Base-by-base conservation (phyloP, 495 filamentous ascomycete species). In the Aspergillus funiculosus region DNA sequence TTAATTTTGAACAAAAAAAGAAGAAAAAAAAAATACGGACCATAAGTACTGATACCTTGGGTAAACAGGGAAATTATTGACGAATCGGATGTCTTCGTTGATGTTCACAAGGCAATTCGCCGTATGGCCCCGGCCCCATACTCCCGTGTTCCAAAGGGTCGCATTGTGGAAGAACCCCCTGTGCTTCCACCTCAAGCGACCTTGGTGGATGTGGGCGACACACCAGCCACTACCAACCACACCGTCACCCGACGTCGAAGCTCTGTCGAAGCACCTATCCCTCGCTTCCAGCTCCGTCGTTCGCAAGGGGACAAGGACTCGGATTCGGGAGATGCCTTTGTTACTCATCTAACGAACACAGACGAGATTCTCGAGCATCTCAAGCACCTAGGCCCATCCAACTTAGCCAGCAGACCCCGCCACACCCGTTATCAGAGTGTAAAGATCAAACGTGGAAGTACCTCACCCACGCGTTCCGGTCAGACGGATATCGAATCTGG, bases 51-150 rank as follows among this genome's bases (percentile, higher is more conserved):
- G n/a, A n/a, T n/a, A n/a, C n/a, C n/a, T n/a, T n/a, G n/a, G n/a
- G n/a, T n/a, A n/a, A n/a, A 27, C 31, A 82, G 81, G 69, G 84
- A 88, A 63, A 87, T 88, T 43, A 82, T 88, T 39, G 84, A 87
- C 59, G 90, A 96, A 62, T 94, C 89, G 3, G 90, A 96, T 60
- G 89, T 98, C 15, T 98, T 89, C 53, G 82, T 98, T 52, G 92
- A 98, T 64, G 89, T 98, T 8, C 80, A 95, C 69, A 97, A 96
- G 64, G 94, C 91, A 5, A 95, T 98, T 51, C 78, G 92, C 22
- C 85, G 92, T 17, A 74, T 83, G 64, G 66, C 77, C 17, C 81
- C 81, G 6, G 83, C 84, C 0, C 83, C 83, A 25, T 73, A 77
- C 54, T 70, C 72, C 31, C 67, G 82, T 46, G 67, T 81, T 36